Conservation (phyloP, 1,139 yeast species). For the Sugiyamaella sp. region DNA sequence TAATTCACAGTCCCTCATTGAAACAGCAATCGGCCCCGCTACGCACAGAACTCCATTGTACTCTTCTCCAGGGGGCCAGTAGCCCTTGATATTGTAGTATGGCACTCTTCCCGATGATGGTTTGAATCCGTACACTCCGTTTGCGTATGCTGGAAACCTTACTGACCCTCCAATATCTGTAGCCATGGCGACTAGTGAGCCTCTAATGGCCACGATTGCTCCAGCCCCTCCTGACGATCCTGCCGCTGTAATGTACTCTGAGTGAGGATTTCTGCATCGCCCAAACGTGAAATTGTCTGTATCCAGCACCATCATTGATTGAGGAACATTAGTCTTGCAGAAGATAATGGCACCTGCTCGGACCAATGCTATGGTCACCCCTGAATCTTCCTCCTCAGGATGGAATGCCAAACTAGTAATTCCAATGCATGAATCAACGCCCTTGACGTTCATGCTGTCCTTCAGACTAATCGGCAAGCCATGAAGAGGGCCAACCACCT, state of each 20-base stretch:
- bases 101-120: slow-evolving; percentile 56
- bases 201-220: slow-evolving; percentile 54
- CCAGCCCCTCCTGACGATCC: slow-evolving; percentile 69
- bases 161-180: slow-evolving; percentile 72
- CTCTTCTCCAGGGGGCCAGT: slow-evolving; percentile 16
- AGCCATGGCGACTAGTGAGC: slow-evolving; percentile 57
- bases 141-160: slow-evolving; percentile 58
- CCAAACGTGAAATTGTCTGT: slow-evolving; percentile 54
- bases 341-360: slow-evolving; percentile 57
- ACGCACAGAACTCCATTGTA: slow-evolving; percentile 39
- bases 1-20: slow-evolving; percentile 60
- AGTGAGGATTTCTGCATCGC: slow-evolving; percentile 51
- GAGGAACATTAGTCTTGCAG: slow-evolving; percentile 62
- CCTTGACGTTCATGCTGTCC: slow-evolving; percentile 52
- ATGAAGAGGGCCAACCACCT: slow-evolving; percentile 45
- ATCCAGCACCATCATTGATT: slow-evolving; percentile 58
- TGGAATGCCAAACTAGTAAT: slow-evolving; percentile 43
- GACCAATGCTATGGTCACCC: slow-evolving; percentile 48
- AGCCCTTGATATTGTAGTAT: slow-evolving; percentile 18
- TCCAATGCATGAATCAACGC: slow-evolving; percentile 49
- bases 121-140: slow-evolving; percentile 57
- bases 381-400: slow-evolving; percentile 38
- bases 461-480: slow-evolving; percentile 57
- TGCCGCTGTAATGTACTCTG: slow-evolving; percentile 52
- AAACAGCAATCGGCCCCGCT: slow-evolving; percentile 53